A percentile compares a stretch with the other conserved stretches of the same genome.
Evolutionary conservation across 768 basidiomycete genomes (phyloP).

Genomic region (Mycena amicta): DNA sequence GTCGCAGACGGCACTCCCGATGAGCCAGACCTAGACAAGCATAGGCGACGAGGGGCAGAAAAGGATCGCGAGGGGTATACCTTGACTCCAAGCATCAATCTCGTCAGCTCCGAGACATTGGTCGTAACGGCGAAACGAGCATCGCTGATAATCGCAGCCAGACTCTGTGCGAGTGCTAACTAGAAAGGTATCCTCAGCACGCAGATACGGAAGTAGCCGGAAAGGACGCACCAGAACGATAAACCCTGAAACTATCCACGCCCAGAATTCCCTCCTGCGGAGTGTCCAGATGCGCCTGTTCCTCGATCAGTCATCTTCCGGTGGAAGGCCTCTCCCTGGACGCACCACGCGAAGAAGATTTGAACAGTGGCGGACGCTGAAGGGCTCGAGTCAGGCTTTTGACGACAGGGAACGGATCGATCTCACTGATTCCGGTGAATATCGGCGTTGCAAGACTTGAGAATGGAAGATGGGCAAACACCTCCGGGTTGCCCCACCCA

Average conservation of each 20-base stretch:
- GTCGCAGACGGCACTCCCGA: constrained; percentile 6
- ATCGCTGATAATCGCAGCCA: constrained; percentile 3
- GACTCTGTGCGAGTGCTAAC: constrained; percentile 4
- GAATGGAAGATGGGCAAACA: constrained; percentile 5
- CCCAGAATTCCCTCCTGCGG: neutral
- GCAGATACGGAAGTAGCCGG: neutral
- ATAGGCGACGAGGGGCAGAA: neutral
- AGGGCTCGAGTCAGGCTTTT: neutral
- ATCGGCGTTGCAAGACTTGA: constrained; percentile 7
- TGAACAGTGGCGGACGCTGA: constrained; percentile 6
- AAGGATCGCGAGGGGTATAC: neutral
- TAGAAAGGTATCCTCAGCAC: neutral
- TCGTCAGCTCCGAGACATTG: neutral
- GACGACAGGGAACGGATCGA: neutral
- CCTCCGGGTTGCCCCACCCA: constrained; percentile 4
- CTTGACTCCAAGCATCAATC: constrained; percentile 4
- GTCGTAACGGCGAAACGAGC: constrained; percentile 4
- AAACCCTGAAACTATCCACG: neutral
- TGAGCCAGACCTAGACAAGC: constrained; percentile 1
- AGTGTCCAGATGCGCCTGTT: constrained; percentile 6
- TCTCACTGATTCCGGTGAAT: constrained; percentile 8
- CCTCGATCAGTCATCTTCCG: neutral
- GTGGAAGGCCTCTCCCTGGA: neutral
- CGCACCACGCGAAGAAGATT: constrained; percentile 7
- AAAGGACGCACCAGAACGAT: constrained; percentile 5